A percentile compares a stretch with the other conserved stretches of the same genome.
phyloP scores from a whole-genome alignment of 495 filamentous ascomycete genomes.

The Echria macrotheca region DNA sequence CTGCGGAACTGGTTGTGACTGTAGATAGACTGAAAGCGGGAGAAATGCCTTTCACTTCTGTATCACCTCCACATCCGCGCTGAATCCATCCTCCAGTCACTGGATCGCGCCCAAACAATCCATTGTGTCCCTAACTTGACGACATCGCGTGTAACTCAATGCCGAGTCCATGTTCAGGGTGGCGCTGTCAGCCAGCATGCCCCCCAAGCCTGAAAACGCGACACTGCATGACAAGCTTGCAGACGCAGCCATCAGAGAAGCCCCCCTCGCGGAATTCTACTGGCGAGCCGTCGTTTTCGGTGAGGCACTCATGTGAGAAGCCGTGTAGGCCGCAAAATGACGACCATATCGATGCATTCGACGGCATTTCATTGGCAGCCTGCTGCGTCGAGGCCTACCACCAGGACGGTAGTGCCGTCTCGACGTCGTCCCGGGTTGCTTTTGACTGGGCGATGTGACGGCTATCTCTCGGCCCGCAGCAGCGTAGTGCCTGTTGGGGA shows the following conservation, averaged over 20 bases:
- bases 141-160: too few species aligned
- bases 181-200: too few species aligned
- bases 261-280: background rate
- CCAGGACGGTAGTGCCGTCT: background rate
- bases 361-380: background rate
- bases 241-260: background rate
- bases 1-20: too few species aligned
- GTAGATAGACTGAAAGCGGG: too few species aligned
- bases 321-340: background rate
- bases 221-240: constrained; percentile 3
- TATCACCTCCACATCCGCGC: too few species aligned
- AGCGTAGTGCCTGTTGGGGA: background rate
- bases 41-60: too few species aligned
- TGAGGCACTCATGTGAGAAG: background rate
- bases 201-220: too few species aligned
- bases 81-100: too few species aligned
- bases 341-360: background rate
- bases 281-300: constrained; percentile 5
- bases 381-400: constrained; percentile 1
- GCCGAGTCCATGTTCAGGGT: too few species aligned
- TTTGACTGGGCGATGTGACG: background rate
- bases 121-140: too few species aligned
- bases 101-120: too few species aligned
- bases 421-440: background rate
- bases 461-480: background rate